These are phyloP conservation scores for Geranium brycei DNA, from an alignment of 345 rosid species.

Conservation along the genomic window DNA sequence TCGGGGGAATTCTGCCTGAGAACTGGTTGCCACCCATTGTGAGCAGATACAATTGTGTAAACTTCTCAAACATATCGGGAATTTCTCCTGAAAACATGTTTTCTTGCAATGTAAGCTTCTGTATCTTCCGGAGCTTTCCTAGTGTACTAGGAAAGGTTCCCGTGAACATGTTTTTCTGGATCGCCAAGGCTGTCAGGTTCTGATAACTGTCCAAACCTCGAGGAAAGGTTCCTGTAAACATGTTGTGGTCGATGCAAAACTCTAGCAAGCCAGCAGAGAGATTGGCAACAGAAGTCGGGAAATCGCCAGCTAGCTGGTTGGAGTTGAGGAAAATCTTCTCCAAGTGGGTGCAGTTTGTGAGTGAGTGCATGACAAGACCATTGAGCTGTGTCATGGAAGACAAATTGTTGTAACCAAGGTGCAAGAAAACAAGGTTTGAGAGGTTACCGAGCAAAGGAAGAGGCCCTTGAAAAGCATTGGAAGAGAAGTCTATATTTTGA, in stretches of 20 bases:
- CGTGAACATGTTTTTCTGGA: not conserved
- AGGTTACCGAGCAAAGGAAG: conserved; percentile 4
- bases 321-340: conserved; percentile 2
- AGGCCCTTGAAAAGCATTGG: conserved; percentile 5
- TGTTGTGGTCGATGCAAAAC: conserved; percentile 7
- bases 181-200: conserved; percentile 5
- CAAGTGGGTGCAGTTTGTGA: conserved; percentile 9
- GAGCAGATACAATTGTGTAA: conserved; percentile 1
- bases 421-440: not conserved
- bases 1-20: conserved; percentile 8
- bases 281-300: conserved; percentile 9
- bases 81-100: conserved; percentile 5
- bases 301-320: conserved; percentile 8
- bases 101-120: not conserved
- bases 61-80: conserved; percentile 8
- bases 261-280: conserved; percentile 9
- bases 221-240: conserved; percentile 4
- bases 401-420: conserved; percentile 5
- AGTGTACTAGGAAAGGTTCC: conserved; percentile 11
- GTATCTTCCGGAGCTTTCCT: conserved; percentile 2
- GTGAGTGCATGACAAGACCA: conserved; percentile 7
- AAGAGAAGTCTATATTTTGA: conserved; percentile 3
- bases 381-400: conserved; percentile 10
- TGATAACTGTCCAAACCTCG: conserved; percentile 5
- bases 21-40: conserved; percentile 4